These are phyloP conservation scores for Penicillium sp. DNA, from an alignment of 2,329 filamentous ascomycete genomes.

Conservation along the genomic window DNA sequence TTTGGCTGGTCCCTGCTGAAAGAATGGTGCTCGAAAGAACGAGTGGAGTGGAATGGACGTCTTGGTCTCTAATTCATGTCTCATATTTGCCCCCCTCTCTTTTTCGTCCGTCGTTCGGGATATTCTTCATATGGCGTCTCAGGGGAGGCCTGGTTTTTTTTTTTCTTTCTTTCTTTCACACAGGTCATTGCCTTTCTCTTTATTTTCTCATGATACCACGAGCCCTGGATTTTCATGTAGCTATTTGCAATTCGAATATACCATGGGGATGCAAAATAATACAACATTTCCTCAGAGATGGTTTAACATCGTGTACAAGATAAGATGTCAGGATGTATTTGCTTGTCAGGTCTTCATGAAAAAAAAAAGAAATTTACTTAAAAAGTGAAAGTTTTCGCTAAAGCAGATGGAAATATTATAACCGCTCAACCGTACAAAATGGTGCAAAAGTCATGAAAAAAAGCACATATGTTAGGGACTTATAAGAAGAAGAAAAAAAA, in stretches of 20 bases:
- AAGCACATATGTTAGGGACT: neutral
- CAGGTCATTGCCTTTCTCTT: slow-evolving; percentile 6
- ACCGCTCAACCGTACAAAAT: slow-evolving; percentile 2
- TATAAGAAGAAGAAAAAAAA: neutral
- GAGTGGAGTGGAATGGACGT: slow-evolving; percentile 44
- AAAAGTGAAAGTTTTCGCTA: neutral
- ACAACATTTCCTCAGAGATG: neutral
- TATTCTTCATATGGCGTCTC: slow-evolving; percentile 10
- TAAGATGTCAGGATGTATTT: neutral
- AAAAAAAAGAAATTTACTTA: neutral
- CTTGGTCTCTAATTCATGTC: slow-evolving; percentile 36
- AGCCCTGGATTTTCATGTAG: slow-evolving; percentile 24
- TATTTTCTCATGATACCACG: slow-evolving; percentile 35
- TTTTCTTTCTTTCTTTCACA: slow-evolving; percentile 3
- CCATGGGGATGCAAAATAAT: slow-evolving; percentile 9
- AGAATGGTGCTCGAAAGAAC: slow-evolving; percentile 49
- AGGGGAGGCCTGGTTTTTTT: neutral
- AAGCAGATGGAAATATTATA: neutral
- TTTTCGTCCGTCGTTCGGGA: neutral
- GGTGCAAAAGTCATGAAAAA: neutral
- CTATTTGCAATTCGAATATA: slow-evolving; percentile 21
- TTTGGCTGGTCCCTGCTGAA: slow-evolving; percentile 46
- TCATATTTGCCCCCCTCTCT: neutral
- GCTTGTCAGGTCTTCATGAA: neutral
- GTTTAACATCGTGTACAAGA: neutral